Conservation (phyloP, 495 filamentous ascomycete genomes). For the Neurospora tetrasperma region DNA sequence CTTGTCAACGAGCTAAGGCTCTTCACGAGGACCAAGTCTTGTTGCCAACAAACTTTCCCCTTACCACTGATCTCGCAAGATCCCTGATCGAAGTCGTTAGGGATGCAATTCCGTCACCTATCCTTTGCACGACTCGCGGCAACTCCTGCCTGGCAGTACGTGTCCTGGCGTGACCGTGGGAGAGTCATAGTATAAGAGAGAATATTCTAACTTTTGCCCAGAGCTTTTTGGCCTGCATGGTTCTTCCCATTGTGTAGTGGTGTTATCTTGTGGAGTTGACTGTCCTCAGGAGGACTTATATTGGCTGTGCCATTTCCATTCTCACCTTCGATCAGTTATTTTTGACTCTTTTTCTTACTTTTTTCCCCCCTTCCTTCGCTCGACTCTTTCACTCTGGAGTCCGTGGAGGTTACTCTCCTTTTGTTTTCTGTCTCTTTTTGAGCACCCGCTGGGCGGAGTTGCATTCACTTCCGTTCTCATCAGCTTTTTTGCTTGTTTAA, state of each 20-base stretch:
- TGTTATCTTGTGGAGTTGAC: conserved; percentile 2
- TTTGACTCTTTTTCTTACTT: conserved; percentile 10
- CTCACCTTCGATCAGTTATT: conserved; percentile 13
- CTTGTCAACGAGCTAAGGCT: not conserved
- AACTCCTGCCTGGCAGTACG: conserved; percentile 2
- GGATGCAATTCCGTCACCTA: not conserved
- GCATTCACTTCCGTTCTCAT: conserved; percentile 8
- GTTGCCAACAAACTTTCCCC: not conserved
- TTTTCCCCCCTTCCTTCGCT: conserved; percentile 4
- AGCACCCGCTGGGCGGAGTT: not conserved
- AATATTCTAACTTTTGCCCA: not conserved
- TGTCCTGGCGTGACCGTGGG: conserved; percentile 5
- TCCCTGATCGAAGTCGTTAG: not conserved
- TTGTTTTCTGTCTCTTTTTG: conserved; percentile 4
- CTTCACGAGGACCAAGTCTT: not conserved
- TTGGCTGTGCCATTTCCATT: conserved; percentile 7
- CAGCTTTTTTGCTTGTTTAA: conserved; percentile 7
- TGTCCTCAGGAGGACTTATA: conserved; percentile 24
- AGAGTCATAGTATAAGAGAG: conserved; percentile 15
- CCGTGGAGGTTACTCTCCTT: not conserved
- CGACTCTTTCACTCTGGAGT: not conserved
- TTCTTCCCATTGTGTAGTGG: conserved; percentile 3
- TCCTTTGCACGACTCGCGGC: conserved; percentile 14
- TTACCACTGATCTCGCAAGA: not conserved
- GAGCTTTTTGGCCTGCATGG: conserved; percentile 5